Conservation (phyloP, 345 rosid genomes). For the Euphorbia tirucalli region DNA sequence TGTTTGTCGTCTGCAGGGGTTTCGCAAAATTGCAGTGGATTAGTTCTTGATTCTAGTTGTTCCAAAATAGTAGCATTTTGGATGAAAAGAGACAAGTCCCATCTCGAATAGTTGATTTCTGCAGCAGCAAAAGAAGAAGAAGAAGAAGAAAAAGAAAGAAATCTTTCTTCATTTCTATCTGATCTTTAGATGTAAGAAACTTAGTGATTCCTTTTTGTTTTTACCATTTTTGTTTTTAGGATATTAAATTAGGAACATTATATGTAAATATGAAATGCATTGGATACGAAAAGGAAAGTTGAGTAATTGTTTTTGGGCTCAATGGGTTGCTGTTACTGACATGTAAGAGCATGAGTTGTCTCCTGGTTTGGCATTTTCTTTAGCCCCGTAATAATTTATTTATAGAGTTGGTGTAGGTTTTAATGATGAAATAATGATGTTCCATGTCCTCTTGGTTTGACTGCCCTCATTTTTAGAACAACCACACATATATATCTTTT, state of each 20-base stretch:
- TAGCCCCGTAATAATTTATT: neutral
- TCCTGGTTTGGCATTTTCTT: slow-evolving; percentile 8
- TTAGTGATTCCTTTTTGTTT: neutral
- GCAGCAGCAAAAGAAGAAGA: too few relatives aligned
- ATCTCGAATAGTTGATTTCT: too few relatives aligned
- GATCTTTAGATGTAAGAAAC: neutral
- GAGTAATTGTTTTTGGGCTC: neutral
- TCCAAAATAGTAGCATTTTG: too few relatives aligned
- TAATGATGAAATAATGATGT: slow-evolving; percentile 8
- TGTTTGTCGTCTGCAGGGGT: too few relatives aligned
- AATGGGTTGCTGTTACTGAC: slow-evolving; percentile 14
- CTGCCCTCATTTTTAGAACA: neutral
- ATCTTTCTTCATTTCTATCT: neutral
- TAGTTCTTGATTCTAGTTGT: too few relatives aligned
- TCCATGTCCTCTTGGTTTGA: neutral
- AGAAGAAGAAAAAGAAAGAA: too few relatives aligned
- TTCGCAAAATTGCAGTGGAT: too few relatives aligned
- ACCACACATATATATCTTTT: neutral
- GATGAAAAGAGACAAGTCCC: too few relatives aligned
- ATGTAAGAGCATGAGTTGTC: slow-evolving; percentile 36
- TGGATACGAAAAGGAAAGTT: neutral
- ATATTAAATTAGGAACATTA: neutral
- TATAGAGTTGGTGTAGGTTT: neutral
- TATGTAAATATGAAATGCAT: neutral
- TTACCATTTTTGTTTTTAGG: neutral